Percentiles rank a stretch among this genome's conserved stretches.
phyloP scores from a whole-genome alignment of 2,329 filamentous ascomycete species.

The Fonsecaea nubica region DNA sequence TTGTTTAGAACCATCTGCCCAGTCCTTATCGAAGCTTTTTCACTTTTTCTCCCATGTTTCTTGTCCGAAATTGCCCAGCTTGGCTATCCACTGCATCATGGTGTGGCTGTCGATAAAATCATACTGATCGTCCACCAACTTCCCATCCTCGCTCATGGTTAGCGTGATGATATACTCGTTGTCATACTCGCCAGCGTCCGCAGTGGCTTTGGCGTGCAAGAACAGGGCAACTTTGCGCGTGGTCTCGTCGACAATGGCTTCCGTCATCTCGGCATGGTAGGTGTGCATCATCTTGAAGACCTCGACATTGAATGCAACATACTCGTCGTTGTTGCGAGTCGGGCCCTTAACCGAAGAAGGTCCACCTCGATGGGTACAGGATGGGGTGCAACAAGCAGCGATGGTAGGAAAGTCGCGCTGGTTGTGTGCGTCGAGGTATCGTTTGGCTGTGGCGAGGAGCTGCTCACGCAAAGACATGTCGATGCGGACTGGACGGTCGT shows the following conservation, averaged over 20 bases:
- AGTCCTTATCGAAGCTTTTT: neutral
- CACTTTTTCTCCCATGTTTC: constrained; percentile 1
- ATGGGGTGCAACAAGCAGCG: neutral
- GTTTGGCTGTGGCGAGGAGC: neutral
- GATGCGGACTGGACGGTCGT: neutral
- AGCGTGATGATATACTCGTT: constrained; percentile 9
- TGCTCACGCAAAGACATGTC: neutral
- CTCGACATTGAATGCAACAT: neutral
- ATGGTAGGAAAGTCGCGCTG: neutral
- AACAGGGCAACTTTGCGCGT: constrained; percentile 3
- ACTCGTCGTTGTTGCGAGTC: constrained; percentile 7
- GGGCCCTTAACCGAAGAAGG: neutral
- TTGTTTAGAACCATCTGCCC: no score
- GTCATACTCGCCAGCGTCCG: constrained; percentile 2
- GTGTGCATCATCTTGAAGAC: constrained; percentile 7
- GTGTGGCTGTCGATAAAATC: constrained; percentile 6
- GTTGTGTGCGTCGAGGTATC: constrained; percentile 2
- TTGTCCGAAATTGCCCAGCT: neutral
- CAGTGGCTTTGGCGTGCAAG: constrained; percentile 1
- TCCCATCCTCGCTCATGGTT: constrained; percentile 5
- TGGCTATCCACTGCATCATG: constrained; percentile 1
- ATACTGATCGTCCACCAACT: neutral
- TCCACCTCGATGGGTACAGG: constrained; percentile 2
- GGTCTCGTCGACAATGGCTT: constrained; percentile 1
- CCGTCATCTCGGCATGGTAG: neutral